Base-by-base conservation (phyloP, 2,329 filamentous ascomycete genomes). In the Alternaria postmessia region DNA sequence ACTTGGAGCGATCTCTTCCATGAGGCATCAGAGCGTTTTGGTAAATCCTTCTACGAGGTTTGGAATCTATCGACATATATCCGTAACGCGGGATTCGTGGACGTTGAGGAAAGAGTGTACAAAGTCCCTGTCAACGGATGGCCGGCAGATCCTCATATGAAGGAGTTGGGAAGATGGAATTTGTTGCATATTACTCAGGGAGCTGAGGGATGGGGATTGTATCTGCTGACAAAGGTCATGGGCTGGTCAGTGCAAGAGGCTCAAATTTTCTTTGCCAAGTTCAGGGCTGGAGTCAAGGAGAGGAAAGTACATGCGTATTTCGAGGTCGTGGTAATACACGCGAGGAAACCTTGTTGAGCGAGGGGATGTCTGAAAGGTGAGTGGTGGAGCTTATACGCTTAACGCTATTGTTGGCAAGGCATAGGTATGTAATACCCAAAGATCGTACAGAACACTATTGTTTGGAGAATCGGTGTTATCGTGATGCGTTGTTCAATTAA, bases 171-270 rank as follows among this genome's bases (percentile, higher is more conserved):
- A 0, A 54, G 59, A 11, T 76, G 72, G 72, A 76, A 78, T 49
- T 57, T 72, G 46, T 38, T 74, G 59, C 71, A 72, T 34, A 73
- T 71, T 30, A 66, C 62, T n/a, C 63, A 73, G 47, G 67, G 71
- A 14, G 68, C 71, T 1, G 69, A 73, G 61, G 68, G 75, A 22
- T 70, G 69, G 74, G 65, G 68, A 42, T 44, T 75, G 55, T 67
- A 73, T 58, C 47, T 75, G 56, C 47, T 70, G 63, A 73, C 70
- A 4, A 61, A 68, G 18, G 68, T 74, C 36, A 72, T 74, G 75
- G 64, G 66, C 0, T 74, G 70, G 81, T 75, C 65, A 46, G 71
- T 78, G 26, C 76, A 80, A 32, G 81, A 83, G 64, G 80, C 83
- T 3, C 78, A 82, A 57, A 68, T 82, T 4, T 80, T 84, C 53